phyloP scores from a whole-genome alignment of 2,329 filamentous ascomycete species.

The Aspergillus sp. region DNA sequence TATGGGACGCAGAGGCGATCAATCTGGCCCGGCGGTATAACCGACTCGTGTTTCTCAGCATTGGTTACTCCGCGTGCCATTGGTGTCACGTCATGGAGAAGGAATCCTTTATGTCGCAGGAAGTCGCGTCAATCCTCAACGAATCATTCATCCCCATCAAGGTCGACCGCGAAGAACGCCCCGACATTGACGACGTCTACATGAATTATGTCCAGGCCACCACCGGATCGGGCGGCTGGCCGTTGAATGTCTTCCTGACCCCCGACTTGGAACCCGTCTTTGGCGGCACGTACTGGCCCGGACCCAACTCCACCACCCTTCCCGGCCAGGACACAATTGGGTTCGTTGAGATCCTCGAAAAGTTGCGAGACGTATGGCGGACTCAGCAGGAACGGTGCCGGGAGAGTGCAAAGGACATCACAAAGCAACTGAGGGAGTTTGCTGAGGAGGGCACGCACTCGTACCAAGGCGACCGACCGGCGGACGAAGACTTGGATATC shows the following conservation, averaged over 20 bases:
- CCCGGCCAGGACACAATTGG: slow-evolving; percentile 63
- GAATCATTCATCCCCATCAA: slow-evolving; percentile 86
- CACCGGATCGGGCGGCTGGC: slow-evolving; percentile 88
- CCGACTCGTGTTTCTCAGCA: slow-evolving; percentile 86
- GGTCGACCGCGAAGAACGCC: slow-evolving; percentile 89
- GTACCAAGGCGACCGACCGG: slow-evolving; percentile 43
- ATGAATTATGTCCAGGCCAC: slow-evolving; percentile 98
- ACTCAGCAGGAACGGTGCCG: slow-evolving; percentile 81
- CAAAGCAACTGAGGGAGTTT: slow-evolving; percentile 78
- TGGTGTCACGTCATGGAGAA: slow-evolving; percentile 91
- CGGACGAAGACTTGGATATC: slow-evolving; percentile 73
- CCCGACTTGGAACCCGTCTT: slow-evolving; percentile 91
- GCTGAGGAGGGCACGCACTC: slow-evolving; percentile 76
- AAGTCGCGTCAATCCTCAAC: slow-evolving; percentile 81
- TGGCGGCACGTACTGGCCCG: slow-evolving; percentile 94
- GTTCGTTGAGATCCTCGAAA: slow-evolving; percentile 79
- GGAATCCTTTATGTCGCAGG: slow-evolving; percentile 82
- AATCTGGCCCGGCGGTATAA: slow-evolving; percentile 76
- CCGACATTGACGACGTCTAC: slow-evolving; percentile 92
- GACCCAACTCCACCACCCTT: slow-evolving; percentile 60
- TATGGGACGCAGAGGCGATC: slow-evolving; percentile 75
- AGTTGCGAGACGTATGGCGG: slow-evolving; percentile 72
- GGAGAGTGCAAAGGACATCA: slow-evolving; percentile 78
- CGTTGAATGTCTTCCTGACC: slow-evolving; percentile 93
- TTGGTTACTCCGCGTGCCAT: slow-evolving; percentile 93